Percentiles rank a stretch among this genome's conserved stretches.
phyloP scores from a whole-genome alignment of 208 protist genomes.

The Acanthamoeba rhysodes region DNA sequence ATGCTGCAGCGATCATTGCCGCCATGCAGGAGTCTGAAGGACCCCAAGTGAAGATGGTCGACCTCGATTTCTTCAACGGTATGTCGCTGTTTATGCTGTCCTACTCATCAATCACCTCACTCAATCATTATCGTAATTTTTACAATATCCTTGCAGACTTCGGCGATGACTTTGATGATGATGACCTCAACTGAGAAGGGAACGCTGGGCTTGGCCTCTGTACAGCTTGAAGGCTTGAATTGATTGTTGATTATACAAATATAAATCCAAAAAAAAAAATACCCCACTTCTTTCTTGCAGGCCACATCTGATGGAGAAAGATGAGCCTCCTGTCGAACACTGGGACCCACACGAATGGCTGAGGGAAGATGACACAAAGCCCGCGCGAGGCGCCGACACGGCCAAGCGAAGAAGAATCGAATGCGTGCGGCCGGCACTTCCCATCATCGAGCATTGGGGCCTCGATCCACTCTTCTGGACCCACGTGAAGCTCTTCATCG shows the following conservation, averaged over 20 bases:
- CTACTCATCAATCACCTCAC: not conserved
- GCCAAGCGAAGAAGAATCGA: not conserved
- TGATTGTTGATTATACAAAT: not conserved
- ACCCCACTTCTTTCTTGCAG: not conserved
- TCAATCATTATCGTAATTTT: too few relatives aligned
- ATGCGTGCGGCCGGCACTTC: not conserved
- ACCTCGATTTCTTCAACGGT: slow-evolving; percentile 49
- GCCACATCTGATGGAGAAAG: not conserved
- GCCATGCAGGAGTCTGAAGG: slow-evolving; percentile 15
- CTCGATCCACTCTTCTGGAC: slow-evolving; percentile 40
- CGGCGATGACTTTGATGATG: slow-evolving; percentile 48
- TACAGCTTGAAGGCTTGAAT: not conserved
- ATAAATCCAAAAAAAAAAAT: not conserved
- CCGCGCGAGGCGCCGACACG: not conserved
- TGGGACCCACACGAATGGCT: not conserved
- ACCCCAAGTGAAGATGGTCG: slow-evolving; percentile 25
- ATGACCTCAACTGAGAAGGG: slow-evolving; percentile 46
- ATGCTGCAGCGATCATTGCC: slow-evolving; percentile 38
- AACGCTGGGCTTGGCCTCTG: not conserved
- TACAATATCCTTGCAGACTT: not conserved
- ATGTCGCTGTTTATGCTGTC: not conserved
- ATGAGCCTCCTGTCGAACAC: not conserved
- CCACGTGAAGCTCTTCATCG: slow-evolving; percentile 41
- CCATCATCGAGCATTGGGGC: not conserved
- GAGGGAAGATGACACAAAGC: not conserved